Base-by-base conservation (phyloP, 2,329 filamentous ascomycete genomes). In the Fusarium liriodendri region DNA sequence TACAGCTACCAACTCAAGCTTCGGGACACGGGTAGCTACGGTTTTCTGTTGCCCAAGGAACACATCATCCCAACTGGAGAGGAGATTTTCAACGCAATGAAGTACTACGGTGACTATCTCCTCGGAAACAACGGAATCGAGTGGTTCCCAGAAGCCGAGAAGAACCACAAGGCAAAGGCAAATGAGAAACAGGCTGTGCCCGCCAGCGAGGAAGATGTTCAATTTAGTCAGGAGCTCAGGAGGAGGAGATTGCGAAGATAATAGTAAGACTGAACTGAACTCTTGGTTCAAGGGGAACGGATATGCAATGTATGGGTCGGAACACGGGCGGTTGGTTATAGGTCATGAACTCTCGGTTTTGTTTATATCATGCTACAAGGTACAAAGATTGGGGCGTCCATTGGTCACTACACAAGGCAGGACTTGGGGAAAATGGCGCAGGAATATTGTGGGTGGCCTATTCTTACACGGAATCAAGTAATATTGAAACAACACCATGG, bases 1-100 rank as follows among this genome's bases (percentile, higher is more conserved):
- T 97, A 94, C 81, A 94, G 95, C 67, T 98, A 97, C 81, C 97
- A 98, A 86, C 93, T 97, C 83, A 98, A 98, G 84, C 86, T 99
- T 32, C 89, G 97, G 58, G 97, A 99, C 81, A 97, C 94, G 0
- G 97, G 97, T 11, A 97, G 92, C 80, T 98, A 98, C 81, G 97
- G 97, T 0, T 99, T 98, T 81, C 85, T 99, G 57, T 85, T 98
- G 5, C 97, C 97, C 0, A 92, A 90, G 66, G 93, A 97, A 66
- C 89, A 97, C 69, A 98, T 98, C 68, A 86, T 97, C 3, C 95
- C 96, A 0, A 97, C 94, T 0, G 96, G 97, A 10, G 92, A 96
- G 82, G 97, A 99, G 82, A 89, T 96, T 45, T 91, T 96, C 74
- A 92, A 93, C 75, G 94, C 95, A 0, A 87, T 98, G 71, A 89